Evolutionary conservation across 179 eudicot genomes (phyloP).

Genomic region (Carnegiea gigantea): DNA sequence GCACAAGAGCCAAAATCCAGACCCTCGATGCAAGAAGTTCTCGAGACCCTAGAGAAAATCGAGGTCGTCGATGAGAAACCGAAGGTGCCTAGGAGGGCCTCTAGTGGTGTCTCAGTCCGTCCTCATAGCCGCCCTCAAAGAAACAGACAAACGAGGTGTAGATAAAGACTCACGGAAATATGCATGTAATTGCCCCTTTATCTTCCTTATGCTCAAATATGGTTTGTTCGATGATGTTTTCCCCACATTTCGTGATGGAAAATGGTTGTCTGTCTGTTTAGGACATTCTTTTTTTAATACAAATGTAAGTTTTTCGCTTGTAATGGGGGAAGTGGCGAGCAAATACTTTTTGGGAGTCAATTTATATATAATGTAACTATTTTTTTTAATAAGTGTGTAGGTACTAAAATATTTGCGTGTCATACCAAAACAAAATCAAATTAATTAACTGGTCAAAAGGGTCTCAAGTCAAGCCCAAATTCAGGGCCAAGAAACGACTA

Average conservation of each 20-base stretch:
- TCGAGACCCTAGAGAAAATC: constrained; percentile 45
- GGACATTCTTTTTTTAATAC: too few species aligned
- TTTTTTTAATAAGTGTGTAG: too few species aligned
- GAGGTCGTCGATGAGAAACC: constrained; percentile 45
- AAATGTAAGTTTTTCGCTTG: too few species aligned
- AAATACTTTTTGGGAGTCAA: too few species aligned
- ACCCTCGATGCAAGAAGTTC: constrained; percentile 78
- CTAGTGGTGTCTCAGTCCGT: constrained; percentile 21
- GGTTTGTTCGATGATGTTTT: background rate
- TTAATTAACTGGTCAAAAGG: too few species aligned
- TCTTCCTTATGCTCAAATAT: background rate
- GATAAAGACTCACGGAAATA: background rate
- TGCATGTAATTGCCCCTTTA: background rate
- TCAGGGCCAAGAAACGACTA: too few species aligned
- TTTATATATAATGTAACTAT: background rate
- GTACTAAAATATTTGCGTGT: too few species aligned
- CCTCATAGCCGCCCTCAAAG: constrained; percentile 8
- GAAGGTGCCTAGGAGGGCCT: constrained; percentile 31
- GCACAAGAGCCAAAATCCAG: constrained; percentile 51
- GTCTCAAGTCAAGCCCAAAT: too few species aligned
- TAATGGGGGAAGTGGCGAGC: too few species aligned
- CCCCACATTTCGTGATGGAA: background rate
- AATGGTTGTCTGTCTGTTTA: background rate
- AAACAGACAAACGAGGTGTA: constrained; percentile 24
- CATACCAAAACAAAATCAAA: too few species aligned